phyloP scores from a whole-genome alignment of 345 rosid genomes.

The Lepidium aucheri region DNA sequence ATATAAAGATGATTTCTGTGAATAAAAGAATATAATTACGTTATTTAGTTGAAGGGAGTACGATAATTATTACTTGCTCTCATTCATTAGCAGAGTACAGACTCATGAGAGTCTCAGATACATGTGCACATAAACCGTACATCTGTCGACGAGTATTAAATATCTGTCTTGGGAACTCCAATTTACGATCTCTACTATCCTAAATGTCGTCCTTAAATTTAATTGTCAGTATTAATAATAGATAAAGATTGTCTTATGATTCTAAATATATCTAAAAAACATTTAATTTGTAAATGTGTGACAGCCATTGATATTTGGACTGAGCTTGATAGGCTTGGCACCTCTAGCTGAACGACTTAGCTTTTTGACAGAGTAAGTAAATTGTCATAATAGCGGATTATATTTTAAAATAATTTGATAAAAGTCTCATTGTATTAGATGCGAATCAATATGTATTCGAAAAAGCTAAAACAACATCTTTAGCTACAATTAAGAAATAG shows the following conservation, averaged over 20 bases:
- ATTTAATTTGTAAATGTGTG: neutral
- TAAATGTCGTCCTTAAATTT: neutral
- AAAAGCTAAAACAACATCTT: neutral
- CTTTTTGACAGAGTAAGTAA: conserved; percentile 85
- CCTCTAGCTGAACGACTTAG: conserved; percentile 93
- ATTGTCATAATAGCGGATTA: neutral
- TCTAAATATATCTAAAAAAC: no score
- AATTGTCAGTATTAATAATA: neutral
- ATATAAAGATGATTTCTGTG: no score
- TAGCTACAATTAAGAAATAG: neutral
- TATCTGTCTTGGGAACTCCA: neutral
- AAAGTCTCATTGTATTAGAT: neutral
- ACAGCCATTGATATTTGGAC: conserved; percentile 84
- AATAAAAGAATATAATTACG: no score
- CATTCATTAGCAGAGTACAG: no score
- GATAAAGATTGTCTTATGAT: no score
- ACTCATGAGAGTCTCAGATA: neutral
- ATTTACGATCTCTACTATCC: neutral
- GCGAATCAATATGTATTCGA: neutral
- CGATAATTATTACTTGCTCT: neutral
- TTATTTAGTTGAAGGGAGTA: neutral
- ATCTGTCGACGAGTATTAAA: neutral
- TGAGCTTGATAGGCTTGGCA: conserved; percentile 75
- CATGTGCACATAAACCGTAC: neutral
- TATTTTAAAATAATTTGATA: neutral